Evolutionary conservation across 768 basidiomycete species (phyloP).

Genomic region (Epithele typhae): DNA sequence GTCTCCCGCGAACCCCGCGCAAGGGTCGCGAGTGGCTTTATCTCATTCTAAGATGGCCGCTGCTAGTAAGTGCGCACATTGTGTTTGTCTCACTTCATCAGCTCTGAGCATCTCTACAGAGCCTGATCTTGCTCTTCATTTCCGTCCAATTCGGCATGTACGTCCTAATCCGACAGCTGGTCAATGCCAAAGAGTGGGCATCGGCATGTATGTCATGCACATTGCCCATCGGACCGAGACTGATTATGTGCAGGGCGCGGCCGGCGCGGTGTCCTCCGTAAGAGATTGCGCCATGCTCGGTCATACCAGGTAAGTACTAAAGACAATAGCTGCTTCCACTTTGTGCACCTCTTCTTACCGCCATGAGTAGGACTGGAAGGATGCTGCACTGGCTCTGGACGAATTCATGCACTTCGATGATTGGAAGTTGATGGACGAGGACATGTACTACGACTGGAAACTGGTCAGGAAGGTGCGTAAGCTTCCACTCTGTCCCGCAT

Average conservation of each 20-base stretch:
- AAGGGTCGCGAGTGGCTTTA: conserved; percentile 71
- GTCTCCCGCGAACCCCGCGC: conserved; percentile 26
- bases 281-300: conserved; percentile 65
- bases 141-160: conserved; percentile 82
- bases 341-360: neutral
- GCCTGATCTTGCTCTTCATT: conserved; percentile 82
- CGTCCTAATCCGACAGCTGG: conserved; percentile 83
- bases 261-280: conserved; percentile 71
- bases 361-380: conserved; percentile 74
- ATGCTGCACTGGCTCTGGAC: conserved; percentile 73
- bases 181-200: conserved; percentile 92
- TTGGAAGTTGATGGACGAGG: conserved; percentile 89
- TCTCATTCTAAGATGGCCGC: conserved; percentile 80
- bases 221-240: neutral
- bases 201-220: conserved; percentile 62
- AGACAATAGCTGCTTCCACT: too few species aligned
- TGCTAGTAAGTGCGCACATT: conserved; percentile 47
- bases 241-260: conserved; percentile 68
- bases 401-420: conserved; percentile 78
- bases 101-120: conserved; percentile 36
- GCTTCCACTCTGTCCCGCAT: too few species aligned
- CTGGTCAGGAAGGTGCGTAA: conserved; percentile 65
- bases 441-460: conserved; percentile 89
- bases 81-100: neutral
- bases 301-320: conserved; percentile 82